These are phyloP conservation scores for Coemansia sp. DNA, from an alignment of 192 early-diverging fungal genomes.

Conservation along the genomic window DNA sequence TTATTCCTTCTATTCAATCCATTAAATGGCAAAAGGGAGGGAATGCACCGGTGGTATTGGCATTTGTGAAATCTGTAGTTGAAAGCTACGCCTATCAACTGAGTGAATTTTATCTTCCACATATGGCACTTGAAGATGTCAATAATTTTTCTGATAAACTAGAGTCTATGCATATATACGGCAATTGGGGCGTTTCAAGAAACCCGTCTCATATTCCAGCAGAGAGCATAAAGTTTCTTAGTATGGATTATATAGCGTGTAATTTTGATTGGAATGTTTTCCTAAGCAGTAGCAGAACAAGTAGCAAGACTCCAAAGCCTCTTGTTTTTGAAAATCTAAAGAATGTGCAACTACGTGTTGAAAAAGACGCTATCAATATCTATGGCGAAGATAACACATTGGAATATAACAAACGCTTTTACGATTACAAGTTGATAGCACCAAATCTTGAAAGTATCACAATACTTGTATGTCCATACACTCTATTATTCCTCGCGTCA, in stretches of 20 bases:
- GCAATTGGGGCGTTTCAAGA: not conserved
- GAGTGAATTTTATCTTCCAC: not conserved
- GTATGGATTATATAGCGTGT: not conserved
- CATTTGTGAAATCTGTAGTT: slow-evolving; percentile 1
- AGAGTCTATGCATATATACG: not conserved
- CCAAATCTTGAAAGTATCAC: not conserved
- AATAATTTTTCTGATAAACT: not conserved
- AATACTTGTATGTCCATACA: not conserved
- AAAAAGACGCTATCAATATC: not conserved
- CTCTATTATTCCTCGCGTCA: not conserved
- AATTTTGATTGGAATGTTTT: not conserved
- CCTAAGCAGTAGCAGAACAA: too few species aligned
- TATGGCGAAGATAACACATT: not conserved
- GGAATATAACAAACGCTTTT: not conserved
- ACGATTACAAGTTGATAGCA: not conserved
- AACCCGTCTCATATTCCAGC: not conserved
- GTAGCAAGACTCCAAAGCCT: not conserved
- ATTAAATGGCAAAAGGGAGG: not conserved
- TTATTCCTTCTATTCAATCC: not conserved
- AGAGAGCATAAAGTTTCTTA: not conserved
- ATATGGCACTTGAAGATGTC: not conserved
- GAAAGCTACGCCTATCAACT: not conserved
- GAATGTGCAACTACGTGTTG: not conserved
- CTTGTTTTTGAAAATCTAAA: not conserved
- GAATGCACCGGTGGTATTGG: not conserved